Evolutionary conservation across 192 early-diverging fungal genomes (phyloP), one percentile per base, ranked within the genome.

Genomic region (Gamsiella multidivaricata): DNA sequence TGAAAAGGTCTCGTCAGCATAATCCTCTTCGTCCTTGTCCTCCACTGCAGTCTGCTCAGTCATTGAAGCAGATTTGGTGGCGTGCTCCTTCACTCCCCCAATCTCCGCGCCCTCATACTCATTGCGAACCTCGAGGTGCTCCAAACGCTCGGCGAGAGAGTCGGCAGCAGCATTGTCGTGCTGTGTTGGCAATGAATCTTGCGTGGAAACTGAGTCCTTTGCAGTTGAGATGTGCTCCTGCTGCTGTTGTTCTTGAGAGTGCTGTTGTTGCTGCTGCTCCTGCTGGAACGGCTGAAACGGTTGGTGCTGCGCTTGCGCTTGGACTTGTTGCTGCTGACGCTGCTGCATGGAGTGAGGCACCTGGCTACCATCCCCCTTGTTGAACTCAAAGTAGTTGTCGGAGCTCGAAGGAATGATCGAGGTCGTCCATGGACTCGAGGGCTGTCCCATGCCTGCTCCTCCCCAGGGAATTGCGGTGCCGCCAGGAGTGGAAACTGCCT

Each of bases 401-500:
- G 74, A 68, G 54, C 23, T 64, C 10, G 65, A 33, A 22, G 65
- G 74, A 47, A 78, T 78, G 31, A 78, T 78, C 18, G 74, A 69
- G 0, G 74, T 51, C 2, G 74, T 61, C 74, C 74, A 78, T 4
- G 74, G 74, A 39, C 74, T 78, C 3, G 65, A 57, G 18, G 65
- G 73, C 39, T 68, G 73, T 12, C 59, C 73, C 54, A 78, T 62
- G 12, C 59, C 59, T 45, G 49, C 18, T 28, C 65, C 66, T 29
- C 66, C 66, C 74, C 74, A 78, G 3, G 74, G 65, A 31, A 78
- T 58, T 17, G 71, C 64, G 3, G 74, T 63, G 26, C 74, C 74
- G 8, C 74, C 74, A 31, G 74, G 74, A 10, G 74, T 78, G 2
- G 66, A 64, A 10, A 41, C 33, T 4, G 36, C 57, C 28, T 62